These are phyloP conservation scores for Diplotaxis tenuifolia DNA, from an alignment of 345 rosid genomes.

Conservation along the genomic window DNA sequence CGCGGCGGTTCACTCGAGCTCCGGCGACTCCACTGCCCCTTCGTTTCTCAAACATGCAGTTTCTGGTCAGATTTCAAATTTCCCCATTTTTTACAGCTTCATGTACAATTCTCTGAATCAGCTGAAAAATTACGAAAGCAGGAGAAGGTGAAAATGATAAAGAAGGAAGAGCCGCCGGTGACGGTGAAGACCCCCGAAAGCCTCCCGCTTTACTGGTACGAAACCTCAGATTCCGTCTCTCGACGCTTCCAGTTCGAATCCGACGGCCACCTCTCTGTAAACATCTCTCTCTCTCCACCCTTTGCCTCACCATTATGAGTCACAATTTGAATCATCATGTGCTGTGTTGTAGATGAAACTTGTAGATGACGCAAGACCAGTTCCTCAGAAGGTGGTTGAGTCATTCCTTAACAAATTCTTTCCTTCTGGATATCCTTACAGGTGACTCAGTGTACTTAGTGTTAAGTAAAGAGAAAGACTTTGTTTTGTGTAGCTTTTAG, in stretches of 20 bases:
- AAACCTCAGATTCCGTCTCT: constrained; percentile 67
- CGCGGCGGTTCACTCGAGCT: constrained; percentile 11
- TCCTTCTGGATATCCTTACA: constrained; percentile 92
- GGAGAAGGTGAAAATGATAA: constrained; percentile 46
- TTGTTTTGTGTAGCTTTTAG: neutral
- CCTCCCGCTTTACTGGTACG: constrained; percentile 62
- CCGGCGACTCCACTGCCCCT: constrained; percentile 8
- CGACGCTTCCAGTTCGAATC: constrained; percentile 66
- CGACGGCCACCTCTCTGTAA: constrained; percentile 73
- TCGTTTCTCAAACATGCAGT: constrained; percentile 21
- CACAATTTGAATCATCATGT: neutral
- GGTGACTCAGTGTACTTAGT: constrained; percentile 32
- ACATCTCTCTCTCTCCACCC: neutral
- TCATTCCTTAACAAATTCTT: constrained; percentile 82
- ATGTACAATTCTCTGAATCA: neutral
- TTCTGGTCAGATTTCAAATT: constrained; percentile 3
- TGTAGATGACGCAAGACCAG: constrained; percentile 70
- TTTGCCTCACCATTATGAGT: neutral
- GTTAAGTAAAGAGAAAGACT: neutral
- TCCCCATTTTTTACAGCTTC: neutral
- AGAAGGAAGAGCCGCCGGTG: constrained; percentile 40
- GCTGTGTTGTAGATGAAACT: constrained; percentile 49
- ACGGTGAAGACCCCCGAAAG: constrained; percentile 29
- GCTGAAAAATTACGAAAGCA: constrained; percentile 10
- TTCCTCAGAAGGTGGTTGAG: constrained; percentile 54